Conservation (phyloP, 2,329 filamentous ascomycete species). For the Didymella exigua region DNA sequence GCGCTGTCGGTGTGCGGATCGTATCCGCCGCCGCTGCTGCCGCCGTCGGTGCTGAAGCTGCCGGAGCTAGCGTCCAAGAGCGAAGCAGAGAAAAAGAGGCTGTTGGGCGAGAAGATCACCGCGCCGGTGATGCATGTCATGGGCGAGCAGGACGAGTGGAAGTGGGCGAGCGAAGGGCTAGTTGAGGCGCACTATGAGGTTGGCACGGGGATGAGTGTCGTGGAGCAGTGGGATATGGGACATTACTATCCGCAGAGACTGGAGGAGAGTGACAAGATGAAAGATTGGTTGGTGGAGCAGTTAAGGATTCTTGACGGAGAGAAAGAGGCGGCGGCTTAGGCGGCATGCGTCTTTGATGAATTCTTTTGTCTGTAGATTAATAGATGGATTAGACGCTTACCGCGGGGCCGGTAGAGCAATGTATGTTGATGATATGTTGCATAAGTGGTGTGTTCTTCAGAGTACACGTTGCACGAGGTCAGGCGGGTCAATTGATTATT, state of each 20-base stretch:
- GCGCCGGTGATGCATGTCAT: slow-evolving; percentile 42
- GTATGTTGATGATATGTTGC: too few species aligned
- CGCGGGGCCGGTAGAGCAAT: too few species aligned
- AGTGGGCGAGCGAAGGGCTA: slow-evolving; percentile 40
- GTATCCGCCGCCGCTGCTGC: slow-evolving; percentile 41
- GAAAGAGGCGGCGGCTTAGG: neutral
- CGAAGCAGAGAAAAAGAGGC: slow-evolving; percentile 15
- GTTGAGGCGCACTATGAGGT: slow-evolving; percentile 36
- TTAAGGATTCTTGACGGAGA: neutral
- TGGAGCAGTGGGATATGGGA: slow-evolving; percentile 39
- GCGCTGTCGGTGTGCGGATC: slow-evolving; percentile 32
- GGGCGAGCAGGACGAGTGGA: slow-evolving; percentile 44
- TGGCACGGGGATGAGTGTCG: slow-evolving; percentile 30
- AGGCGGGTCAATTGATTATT: too few species aligned
- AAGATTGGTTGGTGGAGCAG: slow-evolving; percentile 32
- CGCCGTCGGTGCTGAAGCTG: slow-evolving; percentile 17
- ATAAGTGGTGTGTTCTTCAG: too few species aligned
- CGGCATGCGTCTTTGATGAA: too few species aligned
- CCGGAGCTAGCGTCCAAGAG: neutral
- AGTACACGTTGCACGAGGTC: too few species aligned
- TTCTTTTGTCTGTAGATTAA: too few species aligned
- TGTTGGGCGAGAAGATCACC: slow-evolving; percentile 27
- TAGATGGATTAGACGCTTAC: too few species aligned
- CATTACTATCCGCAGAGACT: slow-evolving; percentile 44
- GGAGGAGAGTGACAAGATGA: slow-evolving; percentile 41